Conservation (phyloP, 106 monocot species). For the Dendrobium officinale region DNA sequence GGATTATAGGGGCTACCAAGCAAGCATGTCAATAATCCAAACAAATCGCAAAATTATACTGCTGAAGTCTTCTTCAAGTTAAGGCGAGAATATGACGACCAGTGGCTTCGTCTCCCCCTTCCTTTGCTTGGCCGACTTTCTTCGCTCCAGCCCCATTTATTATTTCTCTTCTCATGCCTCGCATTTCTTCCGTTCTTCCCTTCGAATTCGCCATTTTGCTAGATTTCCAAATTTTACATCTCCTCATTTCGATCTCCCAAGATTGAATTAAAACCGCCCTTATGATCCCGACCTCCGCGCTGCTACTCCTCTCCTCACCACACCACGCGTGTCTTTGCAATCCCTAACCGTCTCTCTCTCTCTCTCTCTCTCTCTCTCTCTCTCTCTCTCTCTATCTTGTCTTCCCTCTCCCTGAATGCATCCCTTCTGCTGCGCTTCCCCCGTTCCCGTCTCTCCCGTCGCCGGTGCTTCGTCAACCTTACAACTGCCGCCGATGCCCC, state of each 20-base stretch:
- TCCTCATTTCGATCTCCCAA: neutral
- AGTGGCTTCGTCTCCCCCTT: neutral
- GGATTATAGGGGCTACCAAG: neutral
- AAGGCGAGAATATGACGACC: neutral
- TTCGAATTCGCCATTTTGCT: neutral
- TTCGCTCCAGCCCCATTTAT: neutral
- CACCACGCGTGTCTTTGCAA: neutral
- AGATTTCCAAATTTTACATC: neutral
- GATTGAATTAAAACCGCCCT: slow-evolving; percentile 1
- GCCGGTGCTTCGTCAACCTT: slow-evolving; percentile 11
- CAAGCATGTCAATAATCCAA: neutral
- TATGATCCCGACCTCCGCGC: slow-evolving; percentile 1
- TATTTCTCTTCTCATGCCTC: neutral
- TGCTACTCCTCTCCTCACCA: neutral
- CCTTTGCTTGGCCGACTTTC: neutral
- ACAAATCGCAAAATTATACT: neutral
- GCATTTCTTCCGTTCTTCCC: neutral
- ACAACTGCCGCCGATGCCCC: neutral
- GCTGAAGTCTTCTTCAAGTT: neutral
- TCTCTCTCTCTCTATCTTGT: too few relatives aligned
- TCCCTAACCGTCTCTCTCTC: neutral
- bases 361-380: slow-evolving; percentile 7
- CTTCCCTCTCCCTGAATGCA: slow-evolving; percentile 16
- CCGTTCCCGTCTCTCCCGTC: slow-evolving; percentile 19
- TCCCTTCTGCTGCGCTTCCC: slow-evolving; percentile 24